phyloP scores from a whole-genome alignment of 2,329 filamentous ascomycete genomes.

The Penicillium sp. region DNA sequence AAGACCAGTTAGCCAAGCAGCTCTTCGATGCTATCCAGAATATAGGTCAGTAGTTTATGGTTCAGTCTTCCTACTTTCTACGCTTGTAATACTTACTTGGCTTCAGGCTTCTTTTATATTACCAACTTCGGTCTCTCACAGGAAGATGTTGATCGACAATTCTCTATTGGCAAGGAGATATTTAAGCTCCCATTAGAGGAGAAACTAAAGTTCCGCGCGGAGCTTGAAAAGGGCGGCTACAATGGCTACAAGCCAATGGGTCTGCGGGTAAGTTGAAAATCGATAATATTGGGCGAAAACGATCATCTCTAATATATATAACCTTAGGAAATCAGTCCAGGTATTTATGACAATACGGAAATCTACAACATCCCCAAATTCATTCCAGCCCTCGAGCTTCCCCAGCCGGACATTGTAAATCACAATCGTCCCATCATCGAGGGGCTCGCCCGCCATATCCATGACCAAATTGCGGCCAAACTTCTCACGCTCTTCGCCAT shows the following conservation, averaged over 20 bases:
- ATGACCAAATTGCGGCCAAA: constrained; percentile 15
- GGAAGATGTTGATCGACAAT: constrained; percentile 59
- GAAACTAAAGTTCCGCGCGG: constrained; percentile 55
- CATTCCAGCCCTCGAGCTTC: constrained; percentile 12
- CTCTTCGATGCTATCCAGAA: constrained; percentile 53
- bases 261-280: not conserved
- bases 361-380: constrained; percentile 61
- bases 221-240: constrained; percentile 53
- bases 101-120: constrained; percentile 59
- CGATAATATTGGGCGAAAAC: not conserved
- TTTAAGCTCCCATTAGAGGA: constrained; percentile 57
- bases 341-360: constrained; percentile 54
- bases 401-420: constrained; percentile 12
- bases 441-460: constrained; percentile 16
- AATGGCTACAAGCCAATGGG: constrained; percentile 55
- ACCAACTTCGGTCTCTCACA: constrained; percentile 59
- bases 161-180: constrained; percentile 58
- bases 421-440: constrained; percentile 12
- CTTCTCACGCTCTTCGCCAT: constrained; percentile 44
- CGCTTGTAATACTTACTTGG: constrained; percentile 12
- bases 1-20: constrained; percentile 52
- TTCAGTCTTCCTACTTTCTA: accelerated
- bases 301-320: constrained; percentile 20
- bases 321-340: constrained; percentile 18
- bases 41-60: constrained; percentile 30